Evolutionary conservation across 1,139 yeast species (phyloP).

Genomic region (Taiozyma sp.): DNA sequence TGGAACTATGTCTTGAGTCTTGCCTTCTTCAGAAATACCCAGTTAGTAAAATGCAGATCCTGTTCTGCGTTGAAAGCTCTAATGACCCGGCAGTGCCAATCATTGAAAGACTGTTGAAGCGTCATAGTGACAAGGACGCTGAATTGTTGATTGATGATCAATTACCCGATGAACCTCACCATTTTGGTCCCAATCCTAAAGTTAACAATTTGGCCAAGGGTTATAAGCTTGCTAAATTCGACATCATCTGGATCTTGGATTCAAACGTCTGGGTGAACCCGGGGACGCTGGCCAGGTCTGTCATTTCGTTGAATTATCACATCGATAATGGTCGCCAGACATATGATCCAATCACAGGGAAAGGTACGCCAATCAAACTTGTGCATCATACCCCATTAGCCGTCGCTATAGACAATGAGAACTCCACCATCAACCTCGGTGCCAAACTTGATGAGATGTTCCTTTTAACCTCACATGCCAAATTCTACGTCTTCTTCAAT

Average conservation of each 20-base stretch:
- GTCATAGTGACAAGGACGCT: constrained; percentile 56
- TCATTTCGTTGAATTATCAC: constrained; percentile 44
- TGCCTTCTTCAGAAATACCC: constrained; percentile 71
- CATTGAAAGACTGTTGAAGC: constrained; percentile 41
- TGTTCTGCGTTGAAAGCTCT: constrained; percentile 67
- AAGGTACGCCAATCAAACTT: constrained; percentile 46
- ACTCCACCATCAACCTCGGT: constrained; percentile 37
- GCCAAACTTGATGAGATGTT: constrained; percentile 85
- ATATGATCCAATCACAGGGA: constrained; percentile 5
- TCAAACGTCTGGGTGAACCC: constrained; percentile 79
- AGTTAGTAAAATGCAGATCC: constrained; percentile 49
- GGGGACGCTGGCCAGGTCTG: constrained; percentile 62
- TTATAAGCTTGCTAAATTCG: constrained; percentile 58
- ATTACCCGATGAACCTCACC: constrained; percentile 33
- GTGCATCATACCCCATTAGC: constrained; percentile 82
- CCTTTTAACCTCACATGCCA: constrained; percentile 75
- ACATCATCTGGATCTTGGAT: constrained; percentile 83
- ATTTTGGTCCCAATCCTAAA: constrained; percentile 85
- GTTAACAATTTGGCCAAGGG: constrained; percentile 83
- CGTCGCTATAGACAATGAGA: constrained; percentile 30
- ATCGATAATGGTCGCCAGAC: constrained; percentile 42
- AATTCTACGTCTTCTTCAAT: constrained; percentile 76
- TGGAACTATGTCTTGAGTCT: constrained; percentile 61
- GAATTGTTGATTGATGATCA: constrained; percentile 43
- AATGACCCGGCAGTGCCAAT: constrained; percentile 63